phyloP scores from a whole-genome alignment of 2,329 filamentous ascomycete species.

The Claviceps sp. region DNA sequence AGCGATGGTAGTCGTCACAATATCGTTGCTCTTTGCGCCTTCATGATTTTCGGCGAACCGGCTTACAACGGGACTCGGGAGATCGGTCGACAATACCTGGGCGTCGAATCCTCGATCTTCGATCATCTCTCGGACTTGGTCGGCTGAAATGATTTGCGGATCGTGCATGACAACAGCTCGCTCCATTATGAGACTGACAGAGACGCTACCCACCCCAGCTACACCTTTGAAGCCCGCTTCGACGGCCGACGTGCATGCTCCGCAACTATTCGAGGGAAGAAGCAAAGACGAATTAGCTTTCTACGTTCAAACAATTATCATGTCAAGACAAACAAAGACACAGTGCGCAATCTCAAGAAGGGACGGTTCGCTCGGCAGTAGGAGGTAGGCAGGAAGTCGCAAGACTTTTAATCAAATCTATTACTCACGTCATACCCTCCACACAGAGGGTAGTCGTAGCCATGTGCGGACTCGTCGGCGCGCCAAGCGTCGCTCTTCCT shows the following conservation, averaged over 20 bases:
- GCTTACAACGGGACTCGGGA: constrained; percentile 40
- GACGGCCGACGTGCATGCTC: constrained; percentile 89
- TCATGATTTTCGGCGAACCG: constrained; percentile 22
- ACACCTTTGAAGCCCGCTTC: constrained; percentile 80
- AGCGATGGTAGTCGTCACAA: constrained; percentile 59
- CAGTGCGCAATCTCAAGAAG: constrained; percentile 13
- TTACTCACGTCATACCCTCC: constrained; percentile 66
- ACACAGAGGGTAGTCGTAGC: constrained; percentile 85
- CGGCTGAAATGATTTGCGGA: constrained; percentile 56
- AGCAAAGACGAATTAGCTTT: background rate
- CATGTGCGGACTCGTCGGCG: constrained; percentile 44
- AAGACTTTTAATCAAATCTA: background rate
- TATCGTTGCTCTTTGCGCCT: constrained; percentile 25
- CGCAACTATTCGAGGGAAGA: constrained; percentile 48
- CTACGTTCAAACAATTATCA: background rate
- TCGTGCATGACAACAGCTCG: constrained; percentile 91
- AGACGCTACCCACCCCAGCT: constrained; percentile 71
- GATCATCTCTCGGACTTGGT: constrained; percentile 70
- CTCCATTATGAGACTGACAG: constrained; percentile 89
- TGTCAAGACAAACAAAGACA: no score
- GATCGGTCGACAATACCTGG: constrained; percentile 69
- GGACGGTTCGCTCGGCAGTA: constrained; percentile 19
- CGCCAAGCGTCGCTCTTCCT: constrained; percentile 8
- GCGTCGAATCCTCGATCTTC: constrained; percentile 90
- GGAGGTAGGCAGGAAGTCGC: background rate